A percentile compares a stretch with the other conserved stretches of the same genome.
phyloP scores from a whole-genome alignment of 306 rosid genomes.

The Cucurbita moschata region DNA sequence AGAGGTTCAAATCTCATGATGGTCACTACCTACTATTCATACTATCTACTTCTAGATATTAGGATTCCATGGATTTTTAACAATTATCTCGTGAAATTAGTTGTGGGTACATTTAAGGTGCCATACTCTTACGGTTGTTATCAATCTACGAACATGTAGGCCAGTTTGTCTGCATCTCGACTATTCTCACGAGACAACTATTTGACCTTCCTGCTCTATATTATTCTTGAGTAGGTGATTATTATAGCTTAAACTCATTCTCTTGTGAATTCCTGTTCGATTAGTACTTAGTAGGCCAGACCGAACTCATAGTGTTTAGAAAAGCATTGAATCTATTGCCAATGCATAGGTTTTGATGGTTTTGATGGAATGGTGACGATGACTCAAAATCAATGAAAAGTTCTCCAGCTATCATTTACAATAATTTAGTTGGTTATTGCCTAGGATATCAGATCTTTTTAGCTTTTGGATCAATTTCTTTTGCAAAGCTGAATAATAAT shows the following conservation, averaged over 20 bases:
- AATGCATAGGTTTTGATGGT: neutral
- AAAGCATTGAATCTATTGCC: neutral
- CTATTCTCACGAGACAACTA: too few relatives aligned
- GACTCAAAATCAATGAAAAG: conserved; percentile 2
- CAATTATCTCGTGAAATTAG: neutral
- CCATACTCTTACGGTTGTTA: neutral
- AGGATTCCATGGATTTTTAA: neutral
- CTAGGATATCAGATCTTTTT: neutral
- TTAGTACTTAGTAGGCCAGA: too few relatives aligned
- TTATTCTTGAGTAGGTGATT: too few relatives aligned
- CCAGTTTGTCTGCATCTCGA: too few relatives aligned
- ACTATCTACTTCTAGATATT: neutral
- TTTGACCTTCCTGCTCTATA: too few relatives aligned
- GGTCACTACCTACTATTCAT: neutral
- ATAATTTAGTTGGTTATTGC: neutral
- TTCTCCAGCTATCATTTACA: neutral
- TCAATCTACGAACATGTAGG: too few relatives aligned
- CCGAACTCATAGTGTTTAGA: too few relatives aligned
- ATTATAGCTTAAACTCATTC: too few relatives aligned
- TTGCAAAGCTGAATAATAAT: neutral
- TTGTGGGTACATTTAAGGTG: neutral
- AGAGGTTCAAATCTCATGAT: neutral
- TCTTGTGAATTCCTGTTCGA: too few relatives aligned
- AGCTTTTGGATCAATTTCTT: neutral
- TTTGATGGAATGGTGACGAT: neutral